These are phyloP conservation scores for Diplodia mutila DNA, from an alignment of 2,329 filamentous ascomycete species.

Conservation along the genomic window DNA sequence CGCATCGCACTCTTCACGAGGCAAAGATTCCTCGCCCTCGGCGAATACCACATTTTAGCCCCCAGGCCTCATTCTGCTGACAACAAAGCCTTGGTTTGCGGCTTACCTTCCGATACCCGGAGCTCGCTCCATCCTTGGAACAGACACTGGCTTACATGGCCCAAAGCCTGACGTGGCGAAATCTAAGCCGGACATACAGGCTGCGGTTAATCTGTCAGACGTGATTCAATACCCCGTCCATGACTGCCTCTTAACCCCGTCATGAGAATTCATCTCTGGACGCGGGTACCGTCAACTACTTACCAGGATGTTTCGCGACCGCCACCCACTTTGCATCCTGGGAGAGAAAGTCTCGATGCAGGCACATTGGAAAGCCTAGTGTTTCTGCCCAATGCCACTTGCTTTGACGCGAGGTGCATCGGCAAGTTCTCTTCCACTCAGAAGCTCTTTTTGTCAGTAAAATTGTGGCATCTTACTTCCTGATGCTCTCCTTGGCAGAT, in stretches of 20 bases:
- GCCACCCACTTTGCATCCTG: not conserved
- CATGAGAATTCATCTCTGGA: not conserved
- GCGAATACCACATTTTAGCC: not conserved
- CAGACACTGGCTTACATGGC: not conserved
- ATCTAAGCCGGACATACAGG: not conserved
- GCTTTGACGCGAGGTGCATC: not conserved
- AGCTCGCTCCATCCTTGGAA: not conserved
- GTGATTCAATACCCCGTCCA: not conserved
- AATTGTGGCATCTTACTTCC: not conserved
- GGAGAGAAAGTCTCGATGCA: not conserved
- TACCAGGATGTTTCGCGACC: not conserved
- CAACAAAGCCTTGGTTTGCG: not conserved
- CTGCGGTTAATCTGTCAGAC: not conserved
- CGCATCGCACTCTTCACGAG: not conserved
- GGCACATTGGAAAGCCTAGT: not conserved
- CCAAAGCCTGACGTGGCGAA: not conserved
- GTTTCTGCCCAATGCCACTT: not conserved
- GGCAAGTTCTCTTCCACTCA: not conserved
- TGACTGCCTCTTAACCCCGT: not conserved
- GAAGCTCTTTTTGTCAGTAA: not conserved
- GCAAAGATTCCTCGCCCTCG: not conserved
- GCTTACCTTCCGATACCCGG: not conserved
- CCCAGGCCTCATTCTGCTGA: not conserved
- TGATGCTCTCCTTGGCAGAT: not conserved
- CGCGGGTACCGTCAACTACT: not conserved